Evolutionary conservation across 495 filamentous ascomycete genomes (phyloP).

Genomic region (Penicillium macrosclerotiorum): DNA sequence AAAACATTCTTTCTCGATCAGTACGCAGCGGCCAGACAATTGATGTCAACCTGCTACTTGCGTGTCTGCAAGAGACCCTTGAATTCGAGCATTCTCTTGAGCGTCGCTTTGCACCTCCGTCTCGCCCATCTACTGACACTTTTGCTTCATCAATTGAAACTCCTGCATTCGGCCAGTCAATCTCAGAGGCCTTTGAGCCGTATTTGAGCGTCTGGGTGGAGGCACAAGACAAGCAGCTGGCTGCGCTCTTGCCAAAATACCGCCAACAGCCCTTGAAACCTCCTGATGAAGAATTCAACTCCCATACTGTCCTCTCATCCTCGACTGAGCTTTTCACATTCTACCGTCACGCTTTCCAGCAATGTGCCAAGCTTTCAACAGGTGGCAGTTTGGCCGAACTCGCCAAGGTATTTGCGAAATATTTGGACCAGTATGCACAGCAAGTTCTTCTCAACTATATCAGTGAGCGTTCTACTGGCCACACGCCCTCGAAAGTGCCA

Average conservation of each 20-base stretch:
- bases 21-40: constrained; percentile 83
- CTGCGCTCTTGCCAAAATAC: constrained; percentile 84
- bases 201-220: constrained; percentile 98
- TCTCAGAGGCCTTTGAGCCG: constrained; percentile 96
- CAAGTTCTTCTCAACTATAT: constrained; percentile 83
- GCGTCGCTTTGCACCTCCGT: constrained; percentile 71
- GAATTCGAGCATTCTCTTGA: constrained; percentile 96
- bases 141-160: constrained; percentile 79
- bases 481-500: constrained; percentile 53
- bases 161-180: constrained; percentile 82
- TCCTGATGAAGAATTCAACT: constrained; percentile 86
- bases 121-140: constrained; percentile 88
- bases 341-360: constrained; percentile 84
- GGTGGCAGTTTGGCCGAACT: constrained; percentile 83
- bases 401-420: constrained; percentile 82
- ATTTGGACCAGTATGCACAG: constrained; percentile 93
- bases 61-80: constrained; percentile 92
- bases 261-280: constrained; percentile 77
- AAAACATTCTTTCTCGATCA: constrained; percentile 82
- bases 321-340: constrained; percentile 97
- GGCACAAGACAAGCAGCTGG: constrained; percentile 87
- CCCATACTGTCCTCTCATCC: constrained; percentile 84
- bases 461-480: constrained; percentile 52
- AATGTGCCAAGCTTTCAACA: constrained; percentile 94
- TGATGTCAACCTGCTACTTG: constrained; percentile 88